phyloP scores from a whole-genome alignment of 2,329 filamentous ascomycete genomes.

The Gaeumannomyces sp. region DNA sequence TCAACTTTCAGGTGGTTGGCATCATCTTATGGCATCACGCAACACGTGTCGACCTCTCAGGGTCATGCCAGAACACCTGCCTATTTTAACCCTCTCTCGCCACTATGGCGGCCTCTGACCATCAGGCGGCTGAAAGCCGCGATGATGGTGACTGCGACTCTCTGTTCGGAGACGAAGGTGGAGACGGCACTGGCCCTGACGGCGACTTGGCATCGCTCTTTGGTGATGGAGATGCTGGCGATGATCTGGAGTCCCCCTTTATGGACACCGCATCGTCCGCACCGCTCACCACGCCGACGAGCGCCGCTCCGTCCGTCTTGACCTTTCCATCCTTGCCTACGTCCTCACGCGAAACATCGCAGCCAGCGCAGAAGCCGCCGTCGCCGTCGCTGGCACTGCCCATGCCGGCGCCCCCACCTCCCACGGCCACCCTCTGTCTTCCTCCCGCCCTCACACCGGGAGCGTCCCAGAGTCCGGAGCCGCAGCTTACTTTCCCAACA shows the following conservation, averaged over 20 bases:
- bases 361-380: not conserved
- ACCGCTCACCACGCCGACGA: not conserved
- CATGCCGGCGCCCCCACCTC: not conserved
- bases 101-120: not conserved
- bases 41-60: not conserved
- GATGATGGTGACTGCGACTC: slow-evolving; percentile 7
- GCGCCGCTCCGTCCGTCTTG: not conserved
- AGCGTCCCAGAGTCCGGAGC: not conserved
- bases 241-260: slow-evolving; percentile 2
- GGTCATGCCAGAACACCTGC: not conserved
- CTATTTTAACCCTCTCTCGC: not conserved
- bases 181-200: not conserved
- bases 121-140: not conserved
- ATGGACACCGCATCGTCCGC: not conserved
- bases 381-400: slow-evolving; percentile 1
- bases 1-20: no score
- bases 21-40: not conserved
- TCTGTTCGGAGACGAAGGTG: slow-evolving; percentile 2
- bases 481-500: slow-evolving; percentile 4
- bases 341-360: not conserved
- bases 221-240: slow-evolving; percentile 8
- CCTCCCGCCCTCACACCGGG: not conserved
- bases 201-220: slow-evolving; percentile 4
- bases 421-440: not conserved
- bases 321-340: not conserved